Evolutionary conservation across 129 eudicot species (phyloP).

Genomic region (Saussurea involucrata): DNA sequence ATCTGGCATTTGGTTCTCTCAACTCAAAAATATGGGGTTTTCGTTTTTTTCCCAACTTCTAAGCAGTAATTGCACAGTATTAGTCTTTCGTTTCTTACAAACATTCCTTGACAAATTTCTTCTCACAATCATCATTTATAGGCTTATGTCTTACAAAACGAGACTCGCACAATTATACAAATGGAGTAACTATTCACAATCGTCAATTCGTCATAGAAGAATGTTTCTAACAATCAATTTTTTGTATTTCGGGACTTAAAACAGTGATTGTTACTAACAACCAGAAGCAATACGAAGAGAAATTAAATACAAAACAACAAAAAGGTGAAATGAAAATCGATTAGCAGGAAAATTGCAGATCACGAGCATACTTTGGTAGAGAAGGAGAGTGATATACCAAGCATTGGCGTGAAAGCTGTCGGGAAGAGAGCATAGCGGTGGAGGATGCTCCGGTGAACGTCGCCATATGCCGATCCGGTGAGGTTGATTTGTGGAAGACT

Average conservation of each 20-base stretch:
- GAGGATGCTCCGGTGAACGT: slow-evolving; percentile 27
- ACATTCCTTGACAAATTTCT: not conserved
- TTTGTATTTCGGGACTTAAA: not conserved
- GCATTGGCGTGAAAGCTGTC: slow-evolving; percentile 12
- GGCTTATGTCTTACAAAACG: not conserved
- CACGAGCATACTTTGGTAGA: not conserved
- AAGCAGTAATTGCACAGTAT: not conserved
- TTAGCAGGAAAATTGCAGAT: slow-evolving; percentile 10
- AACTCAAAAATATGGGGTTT: not conserved
- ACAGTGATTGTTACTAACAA: not conserved
- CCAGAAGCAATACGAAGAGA: not conserved
- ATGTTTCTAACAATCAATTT: not conserved
- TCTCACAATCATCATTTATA: not conserved
- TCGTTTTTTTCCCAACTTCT: not conserved
- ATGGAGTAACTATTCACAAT: not conserved
- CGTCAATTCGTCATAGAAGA: not conserved
- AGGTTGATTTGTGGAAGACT: not conserved
- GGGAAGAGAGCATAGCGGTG: slow-evolving; percentile 1
- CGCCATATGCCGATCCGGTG: slow-evolving; percentile 24
- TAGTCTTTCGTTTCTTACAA: not conserved
- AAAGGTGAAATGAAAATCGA: not conserved
- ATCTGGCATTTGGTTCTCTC: not conserved
- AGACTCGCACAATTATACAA: not conserved
- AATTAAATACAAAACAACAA: not conserved
- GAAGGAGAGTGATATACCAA: slow-evolving; percentile 8